Evolutionary conservation across 2,329 filamentous ascomycete species (phyloP).

Genomic region (Beauveria sp.): DNA sequence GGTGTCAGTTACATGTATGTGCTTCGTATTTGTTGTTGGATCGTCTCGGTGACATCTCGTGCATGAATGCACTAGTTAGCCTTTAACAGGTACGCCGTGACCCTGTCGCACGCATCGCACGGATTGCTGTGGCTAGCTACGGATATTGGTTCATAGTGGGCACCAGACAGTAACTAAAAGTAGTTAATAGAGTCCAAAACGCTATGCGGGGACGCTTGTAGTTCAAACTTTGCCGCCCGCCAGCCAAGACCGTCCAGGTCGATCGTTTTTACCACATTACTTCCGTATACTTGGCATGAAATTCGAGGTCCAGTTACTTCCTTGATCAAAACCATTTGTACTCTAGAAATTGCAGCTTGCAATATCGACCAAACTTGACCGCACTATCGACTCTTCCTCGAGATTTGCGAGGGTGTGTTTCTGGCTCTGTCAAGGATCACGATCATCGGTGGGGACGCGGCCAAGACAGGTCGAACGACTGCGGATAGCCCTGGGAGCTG

Average conservation of each 20-base stretch:
- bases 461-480: conserved; percentile 1
- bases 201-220: too few species aligned
- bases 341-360: not conserved
- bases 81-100: too few species aligned
- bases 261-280: too few species aligned
- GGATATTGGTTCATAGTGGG: not conserved
- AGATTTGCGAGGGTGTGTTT: not conserved
- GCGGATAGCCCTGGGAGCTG: not conserved
- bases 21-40: not conserved
- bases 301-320: too few species aligned
- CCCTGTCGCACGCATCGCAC: too few species aligned
- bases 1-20: not conserved
- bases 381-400: not conserved
- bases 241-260: too few species aligned
- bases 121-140: not conserved
- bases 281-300: too few species aligned
- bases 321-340: too few species aligned
- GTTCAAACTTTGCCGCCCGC: too few species aligned
- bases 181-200: not conserved
- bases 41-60: not conserved
- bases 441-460: not conserved
- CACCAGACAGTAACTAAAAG: not conserved
- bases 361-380: not conserved
- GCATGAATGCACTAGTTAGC: not conserved
- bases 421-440: not conserved